Evolutionary conservation across 352 stramenopile species (phyloP).

Genomic region (Phytophthora syringae): DNA sequence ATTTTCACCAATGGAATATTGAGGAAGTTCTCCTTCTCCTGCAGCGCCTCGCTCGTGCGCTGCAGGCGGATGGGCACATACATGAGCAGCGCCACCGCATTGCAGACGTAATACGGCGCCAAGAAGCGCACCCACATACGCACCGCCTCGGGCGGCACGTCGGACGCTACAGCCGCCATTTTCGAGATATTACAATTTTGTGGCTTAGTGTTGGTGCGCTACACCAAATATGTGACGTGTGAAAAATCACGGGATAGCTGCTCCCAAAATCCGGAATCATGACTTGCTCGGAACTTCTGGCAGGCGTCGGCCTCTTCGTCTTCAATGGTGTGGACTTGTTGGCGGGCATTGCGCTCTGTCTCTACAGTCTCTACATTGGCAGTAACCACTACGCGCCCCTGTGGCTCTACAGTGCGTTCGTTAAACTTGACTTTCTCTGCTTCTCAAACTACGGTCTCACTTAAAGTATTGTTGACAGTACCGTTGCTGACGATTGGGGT

Average conservation of each 20-base stretch:
- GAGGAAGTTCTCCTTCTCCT: conserved; percentile 65
- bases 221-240: neutral
- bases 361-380: conserved; percentile 73
- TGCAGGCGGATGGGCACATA: conserved; percentile 60
- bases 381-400: conserved; percentile 69
- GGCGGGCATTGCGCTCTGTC: conserved; percentile 59
- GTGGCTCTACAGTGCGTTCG: conserved; percentile 67
- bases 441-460: neutral
- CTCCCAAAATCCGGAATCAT: conserved; percentile 30
- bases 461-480: conserved; percentile 14
- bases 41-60: conserved; percentile 46
- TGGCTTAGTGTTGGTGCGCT: too few species aligned
- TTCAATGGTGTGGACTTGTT: conserved; percentile 83
- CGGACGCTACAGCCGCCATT: neutral
- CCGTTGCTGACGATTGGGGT: conserved; percentile 64
- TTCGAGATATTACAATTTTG: too few species aligned
- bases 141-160: neutral
- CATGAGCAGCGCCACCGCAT: conserved; percentile 56
- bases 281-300: conserved; percentile 54
- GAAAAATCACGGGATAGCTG: too few species aligned
- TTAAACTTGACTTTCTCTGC: neutral
- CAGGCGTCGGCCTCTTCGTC: conserved; percentile 65
- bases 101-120: conserved; percentile 77
- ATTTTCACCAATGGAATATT: conserved; percentile 57
- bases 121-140: conserved; percentile 61